Percentiles rank a stretch among this genome's conserved stretches.
Evolutionary conservation across 148 eudicot genomes (phyloP).

Genomic region (Polygonum maritimum): DNA sequence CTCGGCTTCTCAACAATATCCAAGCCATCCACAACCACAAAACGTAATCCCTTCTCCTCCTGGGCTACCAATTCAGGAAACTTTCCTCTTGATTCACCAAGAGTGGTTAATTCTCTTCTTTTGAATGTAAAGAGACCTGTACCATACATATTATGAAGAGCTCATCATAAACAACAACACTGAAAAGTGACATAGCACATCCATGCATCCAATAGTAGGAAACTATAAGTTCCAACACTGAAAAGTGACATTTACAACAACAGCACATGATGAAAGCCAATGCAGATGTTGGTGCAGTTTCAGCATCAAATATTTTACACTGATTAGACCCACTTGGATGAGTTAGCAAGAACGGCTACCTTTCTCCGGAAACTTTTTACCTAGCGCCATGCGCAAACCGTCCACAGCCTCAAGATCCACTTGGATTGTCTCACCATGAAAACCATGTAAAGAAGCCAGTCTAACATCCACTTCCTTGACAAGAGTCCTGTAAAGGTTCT

Average conservation of each 20-base stretch:
- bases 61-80: constrained; percentile 87
- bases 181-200: no score
- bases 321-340: neutral
- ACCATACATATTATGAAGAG: neutral
- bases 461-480: neutral
- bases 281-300: neutral
- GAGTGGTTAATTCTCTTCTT: constrained; percentile 86
- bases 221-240: no score
- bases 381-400: neutral
- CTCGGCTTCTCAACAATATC: constrained; percentile 65
- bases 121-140: constrained; percentile 60
- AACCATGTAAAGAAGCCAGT: neutral
- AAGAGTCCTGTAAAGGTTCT: constrained; percentile 66
- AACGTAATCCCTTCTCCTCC: constrained; percentile 91
- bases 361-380: neutral
- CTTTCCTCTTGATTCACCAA: constrained; percentile 74
- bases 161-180: neutral
- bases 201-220: no score
- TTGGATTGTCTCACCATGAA: neutral
- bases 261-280: no score
- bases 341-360: neutral
- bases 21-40: constrained; percentile 89
- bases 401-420: neutral
- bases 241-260: no score
- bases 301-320: neutral